Evolutionary conservation across 2,329 filamentous ascomycete species (phyloP), one percentile per base, ranked within the genome.

Genomic region (Paraphoma sp.): DNA sequence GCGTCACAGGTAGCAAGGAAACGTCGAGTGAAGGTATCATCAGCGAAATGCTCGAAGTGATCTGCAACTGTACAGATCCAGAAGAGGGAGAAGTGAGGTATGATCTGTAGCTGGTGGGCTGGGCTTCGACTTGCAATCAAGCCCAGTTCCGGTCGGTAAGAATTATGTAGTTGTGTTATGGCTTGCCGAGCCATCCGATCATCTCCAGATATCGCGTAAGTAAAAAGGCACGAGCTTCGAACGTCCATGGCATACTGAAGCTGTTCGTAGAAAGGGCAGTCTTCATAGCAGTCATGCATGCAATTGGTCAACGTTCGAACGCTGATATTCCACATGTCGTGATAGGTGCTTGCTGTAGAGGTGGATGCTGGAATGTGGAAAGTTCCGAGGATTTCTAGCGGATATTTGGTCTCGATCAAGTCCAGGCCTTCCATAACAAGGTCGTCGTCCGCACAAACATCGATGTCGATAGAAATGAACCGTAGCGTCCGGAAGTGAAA

Each of bases 41-140:
- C 77, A 4, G 71, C 74, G 49, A 78, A 79, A 56, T 69, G 73
- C 7, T 71, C 54, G 49, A 73, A 67, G 48, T 80, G 77, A 54
- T 79, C 78, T 40, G 64, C 70, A 0, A 79, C 63, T 51, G 70
- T 69, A 14, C 73, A 61, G 10, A 78, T 65, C 76, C 76, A 79
- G 62, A 71, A 78, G 0, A 79, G 69, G 1, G 76, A 72, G 52
- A 79, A 79, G 12, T 41, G 29, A 18, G 54, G 30, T 17, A 57
- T 57, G 18, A 48, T 38, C n/a, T 57, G 54, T 9, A 41, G 42
- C n/a, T 46, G 29, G 36, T 78, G 75, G 0, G 75, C 76, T 4
- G 77, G 77, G 41, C 73, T 70, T 1, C 76, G 74, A 11, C 71
- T 76, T 46, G 72, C 70, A 0, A 73, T 74, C 4, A 79, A 68